Evolutionary conservation across 352 stramenopile species (phyloP).

Genomic region (Phytopythium vexans): DNA sequence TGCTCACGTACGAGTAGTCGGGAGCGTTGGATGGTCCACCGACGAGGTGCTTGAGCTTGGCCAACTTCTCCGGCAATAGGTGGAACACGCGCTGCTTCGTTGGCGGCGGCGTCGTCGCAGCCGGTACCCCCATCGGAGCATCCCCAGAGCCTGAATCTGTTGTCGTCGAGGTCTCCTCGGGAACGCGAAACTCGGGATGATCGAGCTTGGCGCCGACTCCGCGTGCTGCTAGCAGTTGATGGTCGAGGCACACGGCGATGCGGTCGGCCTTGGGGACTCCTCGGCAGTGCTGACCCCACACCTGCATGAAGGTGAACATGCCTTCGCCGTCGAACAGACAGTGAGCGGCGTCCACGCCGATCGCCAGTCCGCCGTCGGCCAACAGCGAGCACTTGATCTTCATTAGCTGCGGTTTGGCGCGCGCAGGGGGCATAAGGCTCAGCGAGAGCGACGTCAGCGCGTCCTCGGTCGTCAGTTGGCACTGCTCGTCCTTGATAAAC

Average conservation of each 20-base stretch:
- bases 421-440: slow-evolving; percentile 20
- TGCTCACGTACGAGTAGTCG: slow-evolving; percentile 38
- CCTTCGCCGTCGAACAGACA: slow-evolving; percentile 43
- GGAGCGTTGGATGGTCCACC: slow-evolving; percentile 1
- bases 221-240: slow-evolving; percentile 24
- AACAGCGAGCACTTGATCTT: slow-evolving; percentile 37
- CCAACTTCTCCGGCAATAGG: slow-evolving; percentile 35
- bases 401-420: slow-evolving; percentile 19
- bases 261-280: slow-evolving; percentile 11
- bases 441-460: slow-evolving; percentile 26
- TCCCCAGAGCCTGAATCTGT: background rate
- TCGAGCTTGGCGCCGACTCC: slow-evolving; percentile 12
- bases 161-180: background rate
- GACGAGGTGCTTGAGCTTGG: slow-evolving; percentile 33
- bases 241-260: slow-evolving; percentile 33
- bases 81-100: slow-evolving; percentile 50
- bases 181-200: slow-evolving; percentile 47
- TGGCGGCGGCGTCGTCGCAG: slow-evolving; percentile 8
- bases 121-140: background rate
- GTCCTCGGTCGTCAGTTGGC: slow-evolving; percentile 24
- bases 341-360: slow-evolving; percentile 46
- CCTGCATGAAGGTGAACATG: slow-evolving; percentile 58
- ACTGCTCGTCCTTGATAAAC: slow-evolving; percentile 25
- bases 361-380: slow-evolving; percentile 37
- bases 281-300: slow-evolving; percentile 57